Conservation (phyloP, 2,329 filamentous ascomycete species). For the Beauveria asiatica region DNA sequence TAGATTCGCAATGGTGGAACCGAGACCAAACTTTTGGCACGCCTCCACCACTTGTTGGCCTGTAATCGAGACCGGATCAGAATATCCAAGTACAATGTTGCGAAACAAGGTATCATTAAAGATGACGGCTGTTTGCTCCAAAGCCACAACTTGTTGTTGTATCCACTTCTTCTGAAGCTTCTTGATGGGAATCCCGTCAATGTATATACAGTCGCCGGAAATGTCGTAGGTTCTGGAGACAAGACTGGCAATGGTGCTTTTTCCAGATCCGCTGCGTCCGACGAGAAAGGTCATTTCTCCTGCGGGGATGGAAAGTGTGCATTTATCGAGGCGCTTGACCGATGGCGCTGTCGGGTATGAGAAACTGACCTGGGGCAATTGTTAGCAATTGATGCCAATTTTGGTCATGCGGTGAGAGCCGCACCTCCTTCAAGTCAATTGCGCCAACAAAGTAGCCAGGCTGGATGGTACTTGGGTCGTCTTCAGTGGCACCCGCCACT, state of each 20-base stretch:
- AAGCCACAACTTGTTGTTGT: slow-evolving; percentile 64
- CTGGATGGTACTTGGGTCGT: slow-evolving; percentile 12
- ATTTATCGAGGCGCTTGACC: slow-evolving; percentile 49
- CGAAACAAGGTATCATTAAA: slow-evolving; percentile 73
- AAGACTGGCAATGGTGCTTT: slow-evolving; percentile 79
- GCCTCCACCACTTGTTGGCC: slow-evolving; percentile 50
- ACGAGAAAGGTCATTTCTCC: slow-evolving; percentile 73
- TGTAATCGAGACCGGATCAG: slow-evolving; percentile 37
- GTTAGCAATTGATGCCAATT: slow-evolving; percentile 13
- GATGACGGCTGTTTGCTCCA: slow-evolving; percentile 73
- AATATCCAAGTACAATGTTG: slow-evolving; percentile 69
- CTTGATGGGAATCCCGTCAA: slow-evolving; percentile 59
- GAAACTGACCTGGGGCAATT: slow-evolving; percentile 59
- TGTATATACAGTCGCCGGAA: slow-evolving; percentile 51
- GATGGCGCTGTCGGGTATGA: slow-evolving; percentile 65
- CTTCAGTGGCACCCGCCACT: not conserved
- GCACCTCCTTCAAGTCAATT: slow-evolving; percentile 61
- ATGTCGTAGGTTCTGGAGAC: slow-evolving; percentile 71
- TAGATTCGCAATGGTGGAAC: slow-evolving; percentile 56
- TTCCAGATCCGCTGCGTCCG: slow-evolving; percentile 82
- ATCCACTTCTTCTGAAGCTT: slow-evolving; percentile 62
- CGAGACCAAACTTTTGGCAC: slow-evolving; percentile 59
- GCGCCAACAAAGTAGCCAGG: slow-evolving; percentile 50
- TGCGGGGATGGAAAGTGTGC: slow-evolving; percentile 61
- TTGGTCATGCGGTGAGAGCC: slow-evolving; percentile 14